phyloP scores from a whole-genome alignment of 2,329 filamentous ascomycete genomes.

The Colletotrichum chrysophilum region DNA sequence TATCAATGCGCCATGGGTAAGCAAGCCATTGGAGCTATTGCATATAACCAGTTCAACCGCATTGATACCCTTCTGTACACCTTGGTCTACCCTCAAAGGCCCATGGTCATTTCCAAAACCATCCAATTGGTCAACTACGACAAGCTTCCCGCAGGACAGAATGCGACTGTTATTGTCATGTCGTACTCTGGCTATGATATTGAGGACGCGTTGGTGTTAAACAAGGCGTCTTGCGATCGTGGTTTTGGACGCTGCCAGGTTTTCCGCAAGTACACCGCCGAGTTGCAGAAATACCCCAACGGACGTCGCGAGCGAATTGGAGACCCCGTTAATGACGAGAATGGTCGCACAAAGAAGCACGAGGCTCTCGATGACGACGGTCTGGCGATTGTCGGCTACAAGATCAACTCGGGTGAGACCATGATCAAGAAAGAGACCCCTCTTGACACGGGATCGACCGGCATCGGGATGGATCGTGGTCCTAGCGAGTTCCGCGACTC shows the following conservation, averaged over 20 bases:
- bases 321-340: conserved; percentile 58
- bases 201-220: conserved; percentile 94
- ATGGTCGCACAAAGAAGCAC: conserved; percentile 72
- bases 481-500: conserved; percentile 70
- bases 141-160: conserved; percentile 95
- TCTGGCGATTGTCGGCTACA: conserved; percentile 83
- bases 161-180: conserved; percentile 98
- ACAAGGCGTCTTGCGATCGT: conserved; percentile 93
- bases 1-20: conserved; percentile 99
- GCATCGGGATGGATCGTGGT: conserved; percentile 70
- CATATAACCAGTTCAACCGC: conserved; percentile 95
- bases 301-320: conserved; percentile 72
- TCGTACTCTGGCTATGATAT: conserved; percentile 99
- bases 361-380: conserved; percentile 83
- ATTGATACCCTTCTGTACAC: conserved; percentile 97
- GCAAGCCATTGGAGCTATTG: conserved; percentile 98
- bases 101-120: conserved; percentile 96
- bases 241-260: conserved; percentile 97
- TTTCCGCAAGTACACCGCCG: conserved; percentile 91
- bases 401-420: conserved; percentile 78
- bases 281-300: conserved; percentile 89
- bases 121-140: conserved; percentile 98
- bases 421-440: conserved; percentile 92
- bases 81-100: conserved; percentile 96
- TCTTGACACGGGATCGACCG: conserved; percentile 75